Percentiles rank a stretch among this genome's conserved stretches.
These are phyloP conservation scores for Mortierella sp. DNA, from an alignment of 371 early-diverging fungal genomes.

Conservation along the genomic window DNA sequence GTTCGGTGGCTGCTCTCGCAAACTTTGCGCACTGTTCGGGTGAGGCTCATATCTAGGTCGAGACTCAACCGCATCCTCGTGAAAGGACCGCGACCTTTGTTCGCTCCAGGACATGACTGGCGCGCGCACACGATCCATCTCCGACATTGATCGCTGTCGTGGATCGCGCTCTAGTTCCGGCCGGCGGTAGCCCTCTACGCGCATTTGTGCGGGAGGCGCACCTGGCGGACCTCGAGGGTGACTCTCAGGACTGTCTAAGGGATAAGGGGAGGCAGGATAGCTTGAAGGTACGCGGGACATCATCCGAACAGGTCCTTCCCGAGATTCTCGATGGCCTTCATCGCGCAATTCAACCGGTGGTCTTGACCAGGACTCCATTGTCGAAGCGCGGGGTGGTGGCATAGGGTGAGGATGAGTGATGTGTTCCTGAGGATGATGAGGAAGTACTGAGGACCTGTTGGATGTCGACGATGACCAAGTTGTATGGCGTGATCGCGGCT, in stretches of 20 bases:
- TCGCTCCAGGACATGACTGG: conserved; percentile 23
- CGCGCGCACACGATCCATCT: conserved; percentile 30
- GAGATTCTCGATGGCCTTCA: conserved; percentile 1
- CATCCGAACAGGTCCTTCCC: conserved; percentile 15
- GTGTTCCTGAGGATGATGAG: conserved; percentile 20
- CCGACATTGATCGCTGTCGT: conserved; percentile 26
- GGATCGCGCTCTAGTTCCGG: conserved; percentile 22
- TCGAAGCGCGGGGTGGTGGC: conserved; percentile 24
- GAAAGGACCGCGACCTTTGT: conserved; percentile 39
- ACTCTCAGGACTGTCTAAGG: conserved; percentile 7
- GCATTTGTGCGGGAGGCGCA: neutral
- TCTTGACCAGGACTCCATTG: conserved; percentile 30
- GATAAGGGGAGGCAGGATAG: conserved; percentile 28
- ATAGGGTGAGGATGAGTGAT: conserved; percentile 8
- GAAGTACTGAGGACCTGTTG: conserved; percentile 1
- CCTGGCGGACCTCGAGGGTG: conserved; percentile 15
- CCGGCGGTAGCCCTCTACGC: conserved; percentile 18
- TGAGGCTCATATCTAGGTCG: conserved; percentile 22
- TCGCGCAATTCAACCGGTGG: conserved; percentile 18
- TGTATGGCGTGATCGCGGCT: conserved; percentile 25
- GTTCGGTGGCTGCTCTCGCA: neutral
- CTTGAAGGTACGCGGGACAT: conserved; percentile 5
- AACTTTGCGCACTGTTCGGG: conserved; percentile 16
- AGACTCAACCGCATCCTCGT: conserved; percentile 24
- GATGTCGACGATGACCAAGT: conserved; percentile 27